phyloP scores from a whole-genome alignment of 2,329 filamentous ascomycete species.

The Aspergillus floridensis region DNA sequence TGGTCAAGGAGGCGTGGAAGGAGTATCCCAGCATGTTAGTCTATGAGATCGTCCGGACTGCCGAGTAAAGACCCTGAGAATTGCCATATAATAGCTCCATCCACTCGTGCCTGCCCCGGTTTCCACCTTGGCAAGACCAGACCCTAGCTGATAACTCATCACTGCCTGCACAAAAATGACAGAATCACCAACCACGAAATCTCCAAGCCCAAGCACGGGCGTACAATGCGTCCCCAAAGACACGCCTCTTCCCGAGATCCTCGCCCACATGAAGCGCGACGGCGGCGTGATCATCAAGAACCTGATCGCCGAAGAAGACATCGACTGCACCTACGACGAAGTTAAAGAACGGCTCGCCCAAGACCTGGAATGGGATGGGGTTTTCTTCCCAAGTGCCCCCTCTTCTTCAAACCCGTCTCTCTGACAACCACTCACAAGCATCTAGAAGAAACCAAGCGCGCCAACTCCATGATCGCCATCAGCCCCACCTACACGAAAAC shows the following conservation, averaged over 20 bases:
- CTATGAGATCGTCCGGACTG: too few relatives aligned
- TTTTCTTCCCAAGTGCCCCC: background rate
- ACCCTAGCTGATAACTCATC: too few relatives aligned
- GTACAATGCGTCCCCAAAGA: conserved; percentile 3
- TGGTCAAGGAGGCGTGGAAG: background rate
- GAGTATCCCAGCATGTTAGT: too few relatives aligned
- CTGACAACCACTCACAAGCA: background rate
- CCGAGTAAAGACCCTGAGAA: background rate
- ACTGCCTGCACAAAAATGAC: too few relatives aligned
- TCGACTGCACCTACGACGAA: conserved; percentile 1
- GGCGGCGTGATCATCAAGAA: conserved; percentile 7
- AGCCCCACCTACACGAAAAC: conserved; percentile 9
- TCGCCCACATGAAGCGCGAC: conserved; percentile 6
- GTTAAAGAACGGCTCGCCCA: background rate
- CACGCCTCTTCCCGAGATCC: background rate
- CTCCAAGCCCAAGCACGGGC: background rate
- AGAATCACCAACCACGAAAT: background rate
- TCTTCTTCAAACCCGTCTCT: background rate
- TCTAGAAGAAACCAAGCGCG: conserved; percentile 11
- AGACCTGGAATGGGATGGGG: background rate
- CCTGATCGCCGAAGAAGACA: background rate
- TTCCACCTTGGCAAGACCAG: background rate
- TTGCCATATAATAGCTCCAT: background rate
- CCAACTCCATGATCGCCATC: conserved; percentile 4
- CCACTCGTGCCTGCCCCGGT: background rate